phyloP scores from a whole-genome alignment of 2,329 filamentous ascomycete species.

The Fusarium tjaetaba region DNA sequence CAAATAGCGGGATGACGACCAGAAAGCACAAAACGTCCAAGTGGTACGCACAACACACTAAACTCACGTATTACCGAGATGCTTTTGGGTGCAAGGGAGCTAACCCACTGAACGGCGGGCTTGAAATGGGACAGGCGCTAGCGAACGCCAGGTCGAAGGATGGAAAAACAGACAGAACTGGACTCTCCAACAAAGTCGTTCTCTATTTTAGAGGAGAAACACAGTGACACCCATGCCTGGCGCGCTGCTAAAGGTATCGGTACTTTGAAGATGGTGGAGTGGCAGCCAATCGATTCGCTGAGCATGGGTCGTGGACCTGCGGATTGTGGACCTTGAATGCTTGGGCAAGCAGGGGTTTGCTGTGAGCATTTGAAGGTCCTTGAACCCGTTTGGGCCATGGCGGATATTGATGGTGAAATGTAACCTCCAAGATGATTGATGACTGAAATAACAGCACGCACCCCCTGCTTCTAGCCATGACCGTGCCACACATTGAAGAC shows the following conservation, averaged over 20 bases:
- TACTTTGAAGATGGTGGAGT: conserved; percentile 37
- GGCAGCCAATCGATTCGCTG: conserved; percentile 39
- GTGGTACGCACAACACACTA: background rate
- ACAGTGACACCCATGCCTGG: background rate
- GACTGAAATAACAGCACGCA: conserved; percentile 33
- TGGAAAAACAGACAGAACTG: conserved; percentile 39
- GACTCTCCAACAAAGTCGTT: conserved; percentile 10
- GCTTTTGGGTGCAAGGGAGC: conserved; percentile 11
- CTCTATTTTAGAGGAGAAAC: conserved; percentile 14
- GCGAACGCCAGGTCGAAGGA: conserved; percentile 39
- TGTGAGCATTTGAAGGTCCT: conserved; percentile 39
- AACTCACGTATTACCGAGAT: background rate
- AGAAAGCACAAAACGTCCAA: background rate
- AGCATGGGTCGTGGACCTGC: conserved; percentile 41
- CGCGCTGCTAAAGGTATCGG: conserved; percentile 30
- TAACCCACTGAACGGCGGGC: conserved; percentile 32
- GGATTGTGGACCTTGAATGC: conserved; percentile 38
- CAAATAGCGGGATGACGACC: background rate
- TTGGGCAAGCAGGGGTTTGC: conserved; percentile 39
- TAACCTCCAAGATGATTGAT: conserved; percentile 27
- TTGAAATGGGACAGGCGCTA: conserved; percentile 40
- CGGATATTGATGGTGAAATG: conserved; percentile 33
- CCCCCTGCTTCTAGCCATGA: conserved; percentile 6
- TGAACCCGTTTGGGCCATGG: conserved; percentile 37
- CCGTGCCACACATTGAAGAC: conserved; percentile 34